These are phyloP conservation scores for Physaria fendleri DNA, from an alignment of 345 rosid species.

Conservation along the genomic window DNA sequence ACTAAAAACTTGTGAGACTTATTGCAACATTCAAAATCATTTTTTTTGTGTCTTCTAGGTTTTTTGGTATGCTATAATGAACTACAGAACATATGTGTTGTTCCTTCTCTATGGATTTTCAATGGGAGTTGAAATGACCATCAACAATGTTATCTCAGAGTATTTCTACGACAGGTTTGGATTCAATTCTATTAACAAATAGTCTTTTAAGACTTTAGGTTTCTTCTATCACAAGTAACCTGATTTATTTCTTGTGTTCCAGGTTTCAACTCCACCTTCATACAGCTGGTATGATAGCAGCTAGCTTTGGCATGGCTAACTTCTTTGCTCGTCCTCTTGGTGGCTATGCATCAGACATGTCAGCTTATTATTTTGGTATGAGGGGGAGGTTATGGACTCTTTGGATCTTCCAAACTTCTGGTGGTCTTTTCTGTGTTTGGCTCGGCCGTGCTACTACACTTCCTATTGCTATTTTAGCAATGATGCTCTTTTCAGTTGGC, in stretches of 20 bases:
- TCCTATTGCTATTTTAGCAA: constrained; percentile 48
- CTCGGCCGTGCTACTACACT: constrained; percentile 58
- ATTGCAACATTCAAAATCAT: too few species aligned
- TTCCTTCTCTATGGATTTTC: constrained; percentile 60
- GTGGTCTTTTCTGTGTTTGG: constrained; percentile 66
- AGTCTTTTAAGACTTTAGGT: background rate
- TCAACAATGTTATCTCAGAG: constrained; percentile 54
- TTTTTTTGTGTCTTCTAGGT: constrained; percentile 36
- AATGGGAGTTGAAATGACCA: constrained; percentile 61
- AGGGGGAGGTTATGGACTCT: constrained; percentile 69
- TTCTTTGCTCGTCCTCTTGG: constrained; percentile 67
- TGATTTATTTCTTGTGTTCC: background rate
- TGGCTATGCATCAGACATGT: constrained; percentile 50
- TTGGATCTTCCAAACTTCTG: constrained; percentile 63
- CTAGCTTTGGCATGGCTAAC: constrained; percentile 73
- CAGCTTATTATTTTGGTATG: constrained; percentile 59
- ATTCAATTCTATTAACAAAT: background rate
- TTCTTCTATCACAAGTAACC: background rate
- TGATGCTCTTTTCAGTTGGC: constrained; percentile 71
- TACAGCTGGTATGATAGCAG: constrained; percentile 63
- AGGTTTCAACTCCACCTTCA: constrained; percentile 52
- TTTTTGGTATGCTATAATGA: constrained; percentile 50
- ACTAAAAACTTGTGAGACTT: too few species aligned
- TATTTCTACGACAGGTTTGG: constrained; percentile 51
- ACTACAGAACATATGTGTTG: constrained; percentile 68